Conservation (phyloP, 495 filamentous ascomycete species). For the Pyrenula aspistea region DNA sequence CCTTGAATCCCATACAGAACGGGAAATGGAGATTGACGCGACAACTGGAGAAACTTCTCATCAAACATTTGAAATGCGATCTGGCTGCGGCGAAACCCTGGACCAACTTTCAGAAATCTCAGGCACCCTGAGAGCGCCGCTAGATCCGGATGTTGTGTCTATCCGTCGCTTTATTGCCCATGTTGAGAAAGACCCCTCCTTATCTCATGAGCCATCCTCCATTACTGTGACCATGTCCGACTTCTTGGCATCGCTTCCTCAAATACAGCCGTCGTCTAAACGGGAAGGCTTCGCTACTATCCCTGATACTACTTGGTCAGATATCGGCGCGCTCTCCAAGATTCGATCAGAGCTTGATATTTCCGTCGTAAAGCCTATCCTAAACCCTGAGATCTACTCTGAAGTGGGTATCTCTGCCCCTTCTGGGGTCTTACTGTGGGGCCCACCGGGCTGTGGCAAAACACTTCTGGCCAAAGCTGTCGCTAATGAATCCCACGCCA, state of each 20-base stretch:
- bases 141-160: slow-evolving; percentile 1
- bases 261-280: slow-evolving; percentile 85
- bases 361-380: slow-evolving; percentile 89
- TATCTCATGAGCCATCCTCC: slow-evolving; percentile 17
- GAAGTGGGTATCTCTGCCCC: slow-evolving; percentile 78
- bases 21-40: slow-evolving; percentile 42
- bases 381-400: slow-evolving; percentile 65
- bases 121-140: slow-evolving; percentile 6
- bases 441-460: slow-evolving; percentile 93
- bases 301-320: slow-evolving; percentile 89
- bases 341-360: slow-evolving; percentile 75
- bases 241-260: slow-evolving; percentile 66
- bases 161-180: slow-evolving; percentile 41
- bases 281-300: slow-evolving; percentile 95
- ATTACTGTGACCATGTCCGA: slow-evolving; percentile 45
- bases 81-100: background rate
- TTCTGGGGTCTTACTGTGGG: slow-evolving; percentile 90
- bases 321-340: slow-evolving; percentile 74
- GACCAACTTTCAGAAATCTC: slow-evolving; percentile 1
- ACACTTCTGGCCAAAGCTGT: slow-evolving; percentile 94
- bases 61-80: slow-evolving; percentile 22
- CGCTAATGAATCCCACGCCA: slow-evolving; percentile 87
- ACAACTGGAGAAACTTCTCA: slow-evolving; percentile 17
- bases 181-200: slow-evolving; percentile 35
- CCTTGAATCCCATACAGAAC: slow-evolving; percentile 34